Evolutionary conservation across 768 basidiomycete genomes (phyloP), one percentile per base, ranked within the genome.

Genomic region (Hypsizygus marmoreus): DNA sequence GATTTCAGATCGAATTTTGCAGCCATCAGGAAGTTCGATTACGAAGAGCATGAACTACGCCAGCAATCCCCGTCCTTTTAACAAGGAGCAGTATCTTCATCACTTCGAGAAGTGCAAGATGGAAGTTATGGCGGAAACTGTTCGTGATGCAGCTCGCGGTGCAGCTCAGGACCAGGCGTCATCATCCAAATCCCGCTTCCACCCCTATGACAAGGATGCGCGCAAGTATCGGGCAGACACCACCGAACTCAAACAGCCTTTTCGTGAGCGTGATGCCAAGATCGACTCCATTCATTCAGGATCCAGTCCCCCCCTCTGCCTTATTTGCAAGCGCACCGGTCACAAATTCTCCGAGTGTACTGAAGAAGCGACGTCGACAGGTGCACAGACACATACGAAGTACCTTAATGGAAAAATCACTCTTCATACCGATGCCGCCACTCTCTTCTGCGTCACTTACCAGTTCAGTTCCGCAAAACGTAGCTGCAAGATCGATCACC

Each of bases 301-400:
- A n/a, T n/a, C n/a, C n/a, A n/a, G n/a, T 24, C 13, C 44, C 23
- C 53, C 53, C 43, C 50, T 54, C 38, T 57, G 56, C 41, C 53
- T 57, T 28, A 51, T 45, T 45, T 57, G 56, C 28, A 28, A 40
- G 6, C 14, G 6, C 6, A 33, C 36, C n/a, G 50, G 47, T 13
- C 56, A 57, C 33, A 37, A 26, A 13, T 51, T 49, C 47, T 29
- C 45, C 12, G 47, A 42, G 1, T 57, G 52, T 29, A 38, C 16
- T 2, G 16, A 46, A 30, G 32, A 40, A 19, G 12, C 33, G 19
- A 43, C 32, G 16, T 36, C 45, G 23, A 17, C 43, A n/a, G 56
- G 56, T 13, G 38, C 43, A 25, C 37, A 19, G 20, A 37, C 35
- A 10, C 23, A 31, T 37, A 39, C 32, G 29, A 7, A 26, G 31